Percentiles rank a stretch among this genome's conserved stretches.
These are phyloP conservation scores for Aspergillus sclerotialis DNA, from an alignment of 2,329 filamentous ascomycete species.

Conservation along the genomic window DNA sequence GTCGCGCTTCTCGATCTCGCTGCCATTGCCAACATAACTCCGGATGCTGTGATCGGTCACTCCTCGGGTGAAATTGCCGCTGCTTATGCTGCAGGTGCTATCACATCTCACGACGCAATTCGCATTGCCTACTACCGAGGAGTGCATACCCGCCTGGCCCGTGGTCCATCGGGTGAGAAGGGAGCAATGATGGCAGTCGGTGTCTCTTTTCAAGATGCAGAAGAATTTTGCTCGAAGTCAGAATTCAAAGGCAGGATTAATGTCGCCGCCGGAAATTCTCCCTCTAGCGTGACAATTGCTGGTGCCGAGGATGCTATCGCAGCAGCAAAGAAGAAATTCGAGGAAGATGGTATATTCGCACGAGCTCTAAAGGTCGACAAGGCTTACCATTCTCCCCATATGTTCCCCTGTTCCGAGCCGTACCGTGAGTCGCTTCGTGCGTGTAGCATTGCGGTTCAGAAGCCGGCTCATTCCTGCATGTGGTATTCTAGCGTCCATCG, in stretches of 20 bases:
- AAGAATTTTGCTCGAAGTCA: neutral
- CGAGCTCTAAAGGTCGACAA: slow-evolving; percentile 22
- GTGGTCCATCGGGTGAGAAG: slow-evolving; percentile 7
- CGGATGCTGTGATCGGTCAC: slow-evolving; percentile 37
- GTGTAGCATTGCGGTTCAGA: neutral
- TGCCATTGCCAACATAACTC: slow-evolving; percentile 19
- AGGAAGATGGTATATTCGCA: slow-evolving; percentile 3
- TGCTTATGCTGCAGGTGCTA: slow-evolving; percentile 22
- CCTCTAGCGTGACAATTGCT: slow-evolving; percentile 4
- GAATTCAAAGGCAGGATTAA: neutral
- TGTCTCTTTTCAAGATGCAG: slow-evolving; percentile 6
- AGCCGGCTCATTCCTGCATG: neutral
- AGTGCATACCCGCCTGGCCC: slow-evolving; percentile 7
- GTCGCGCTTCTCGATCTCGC: slow-evolving; percentile 12
- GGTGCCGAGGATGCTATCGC: slow-evolving; percentile 5
- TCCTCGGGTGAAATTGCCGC: slow-evolving; percentile 44
- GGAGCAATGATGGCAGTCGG: slow-evolving; percentile 24
- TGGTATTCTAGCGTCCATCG: slow-evolving; percentile 12
- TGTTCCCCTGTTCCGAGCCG: slow-evolving; percentile 18
- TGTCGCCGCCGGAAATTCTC: slow-evolving; percentile 4
- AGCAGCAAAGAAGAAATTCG: slow-evolving; percentile 1
- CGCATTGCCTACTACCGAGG: slow-evolving; percentile 19
- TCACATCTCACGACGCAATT: slow-evolving; percentile 14
- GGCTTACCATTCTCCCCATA: slow-evolving; percentile 39
- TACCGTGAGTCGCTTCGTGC: slow-evolving; percentile 9